Evolutionary conservation across 2,329 filamentous ascomycete genomes (phyloP).

Genomic region (Aphanoascus verrucosus): DNA sequence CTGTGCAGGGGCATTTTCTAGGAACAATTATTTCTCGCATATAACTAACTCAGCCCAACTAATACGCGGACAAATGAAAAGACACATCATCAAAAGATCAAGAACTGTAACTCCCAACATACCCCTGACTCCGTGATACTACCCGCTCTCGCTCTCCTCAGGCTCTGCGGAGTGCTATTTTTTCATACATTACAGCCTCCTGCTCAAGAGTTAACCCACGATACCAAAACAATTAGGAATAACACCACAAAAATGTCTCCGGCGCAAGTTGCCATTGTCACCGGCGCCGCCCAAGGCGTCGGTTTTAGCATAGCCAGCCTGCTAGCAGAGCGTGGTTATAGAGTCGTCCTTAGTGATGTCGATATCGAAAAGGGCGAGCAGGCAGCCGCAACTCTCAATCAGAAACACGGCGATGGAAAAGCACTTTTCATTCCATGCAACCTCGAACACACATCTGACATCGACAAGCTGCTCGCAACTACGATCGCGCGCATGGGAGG

Average conservation of each 20-base stretch:
- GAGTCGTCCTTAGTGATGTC: conserved; percentile 3
- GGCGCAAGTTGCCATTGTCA: conserved; percentile 2
- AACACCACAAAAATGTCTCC: background rate
- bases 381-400: background rate
- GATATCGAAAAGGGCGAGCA: conserved; percentile 1
- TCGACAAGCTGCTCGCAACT: background rate
- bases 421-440: conserved; percentile 2
- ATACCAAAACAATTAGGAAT: background rate
- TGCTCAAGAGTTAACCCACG: too few species aligned
- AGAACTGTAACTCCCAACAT: too few species aligned
- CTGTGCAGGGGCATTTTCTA: too few species aligned
- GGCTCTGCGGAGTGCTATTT: too few species aligned
- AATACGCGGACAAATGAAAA: too few species aligned
- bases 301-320: background rate
- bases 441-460: background rate
- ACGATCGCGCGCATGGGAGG: background rate
- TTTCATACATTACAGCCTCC: too few species aligned
- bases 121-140: too few species aligned
- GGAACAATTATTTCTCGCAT: too few species aligned
- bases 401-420: conserved; percentile 4
- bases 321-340: background rate
- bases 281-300: conserved; percentile 1
- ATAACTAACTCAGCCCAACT: too few species aligned
- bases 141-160: too few species aligned
- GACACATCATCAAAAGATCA: too few species aligned